phyloP scores from a whole-genome alignment of 2,329 filamentous ascomycete genomes.

The Xylaria sp. region DNA sequence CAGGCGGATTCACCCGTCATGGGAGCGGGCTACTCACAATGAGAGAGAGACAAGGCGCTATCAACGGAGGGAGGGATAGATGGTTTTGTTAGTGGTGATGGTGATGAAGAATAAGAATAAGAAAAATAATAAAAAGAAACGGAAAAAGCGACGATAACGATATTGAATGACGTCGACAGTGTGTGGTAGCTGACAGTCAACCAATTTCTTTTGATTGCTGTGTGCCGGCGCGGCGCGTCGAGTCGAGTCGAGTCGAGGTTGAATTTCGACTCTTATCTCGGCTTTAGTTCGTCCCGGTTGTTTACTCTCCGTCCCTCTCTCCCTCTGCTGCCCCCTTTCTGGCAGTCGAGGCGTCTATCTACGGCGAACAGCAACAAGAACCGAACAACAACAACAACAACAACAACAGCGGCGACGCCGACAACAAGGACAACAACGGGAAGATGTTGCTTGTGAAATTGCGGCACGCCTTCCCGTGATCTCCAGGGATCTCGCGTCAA shows the following conservation, averaged over 20 bases:
- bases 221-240: background rate
- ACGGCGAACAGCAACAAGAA: background rate
- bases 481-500: conserved; percentile 31
- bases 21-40: background rate
- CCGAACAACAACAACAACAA: background rate
- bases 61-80: background rate
- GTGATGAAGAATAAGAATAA: background rate
- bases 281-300: background rate
- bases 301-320: background rate
- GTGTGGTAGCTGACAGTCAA: background rate
- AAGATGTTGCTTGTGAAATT: conserved; percentile 31
- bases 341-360: background rate
- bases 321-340: background rate
- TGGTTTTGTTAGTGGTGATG: background rate
- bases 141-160: background rate
- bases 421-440: background rate
- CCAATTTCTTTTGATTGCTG: background rate
- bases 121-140: background rate
- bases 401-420: background rate
- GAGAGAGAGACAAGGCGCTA: conserved; percentile 12
- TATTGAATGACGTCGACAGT: background rate
- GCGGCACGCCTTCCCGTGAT: conserved; percentile 19
- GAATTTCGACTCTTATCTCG: background rate
- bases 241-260: background rate
- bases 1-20: background rate